Evolutionary conservation across 495 filamentous ascomycete species (phyloP), one percentile per base, ranked within the genome.

Genomic region (Aspergillus conjunctus): DNA sequence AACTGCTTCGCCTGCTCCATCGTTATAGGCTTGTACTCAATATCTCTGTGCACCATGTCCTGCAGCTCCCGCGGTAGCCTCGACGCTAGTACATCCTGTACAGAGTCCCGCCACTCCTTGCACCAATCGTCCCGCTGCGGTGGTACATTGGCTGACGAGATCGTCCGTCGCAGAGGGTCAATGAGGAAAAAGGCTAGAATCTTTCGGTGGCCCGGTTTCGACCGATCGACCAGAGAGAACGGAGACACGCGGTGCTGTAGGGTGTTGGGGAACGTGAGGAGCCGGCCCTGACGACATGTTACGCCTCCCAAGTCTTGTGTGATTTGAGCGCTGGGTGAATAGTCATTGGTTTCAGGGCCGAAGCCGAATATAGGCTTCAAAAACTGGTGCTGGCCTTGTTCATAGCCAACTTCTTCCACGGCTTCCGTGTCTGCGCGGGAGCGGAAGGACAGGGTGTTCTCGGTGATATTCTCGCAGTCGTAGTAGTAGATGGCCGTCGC

Each of bases 401-500:
- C 21, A 54, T 70, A 70, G 12, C 31, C 0, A 3, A 50, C 15
- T 11, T 58, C 54, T 17, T 66, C 33, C 0, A 48, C 2, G 41
- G 31, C 1, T 1, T 33, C 18, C 0, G 63, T 59, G 37, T 75
- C 56, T 2, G 69, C 21, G 12, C 54, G 31, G 44, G 79, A 71
- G 20, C 79, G 78, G 63, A 88, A 85, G 0, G 74, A 62, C 0
- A 88, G 75, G 4, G 15, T 32, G 48, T 20, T 62, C 1, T 54
- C 39, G 4, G 79, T 84, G 54, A 88, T 79, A 66, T 90, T 89
- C 5, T 83, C 70, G 43, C 60, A 66, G 58, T 85, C 80, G 68
- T 84, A 86, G 68, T 86, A 85, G 62, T 83, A 86, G 4, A 87
- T 58, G 1, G 81, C 81, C 0, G 81, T 83, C 7, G 83, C 82